Evolutionary conservation across 2,329 filamentous ascomycete species (phyloP).

Genomic region (Nemania abortiva): DNA sequence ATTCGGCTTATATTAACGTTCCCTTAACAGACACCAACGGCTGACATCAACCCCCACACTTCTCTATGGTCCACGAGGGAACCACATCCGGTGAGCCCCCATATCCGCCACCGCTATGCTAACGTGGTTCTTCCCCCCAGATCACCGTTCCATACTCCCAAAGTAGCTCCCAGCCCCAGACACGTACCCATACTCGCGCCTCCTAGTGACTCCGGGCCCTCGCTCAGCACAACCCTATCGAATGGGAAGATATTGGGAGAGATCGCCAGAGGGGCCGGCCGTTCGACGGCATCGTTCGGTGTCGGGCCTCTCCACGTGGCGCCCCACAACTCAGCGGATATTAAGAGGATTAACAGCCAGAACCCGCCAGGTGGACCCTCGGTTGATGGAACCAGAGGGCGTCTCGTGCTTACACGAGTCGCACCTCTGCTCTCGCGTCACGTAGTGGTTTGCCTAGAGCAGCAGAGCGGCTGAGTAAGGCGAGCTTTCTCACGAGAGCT

Average conservation of each 20-base stretch:
- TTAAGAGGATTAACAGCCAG: slow-evolving; percentile 27
- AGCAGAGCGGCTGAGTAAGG: slow-evolving; percentile 21
- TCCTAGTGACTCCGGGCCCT: slow-evolving; percentile 16
- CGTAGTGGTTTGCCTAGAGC: slow-evolving; percentile 9
- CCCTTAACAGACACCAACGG: neutral
- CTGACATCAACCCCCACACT: neutral
- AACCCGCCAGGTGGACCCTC: slow-evolving; percentile 12
- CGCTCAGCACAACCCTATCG: slow-evolving; percentile 24
- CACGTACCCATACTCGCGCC: slow-evolving; percentile 25
- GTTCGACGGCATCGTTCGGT: slow-evolving; percentile 10
- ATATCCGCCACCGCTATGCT: neutral
- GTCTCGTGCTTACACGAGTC: slow-evolving; percentile 11
- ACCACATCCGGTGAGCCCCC: neutral
- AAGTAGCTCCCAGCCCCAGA: slow-evolving; percentile 20
- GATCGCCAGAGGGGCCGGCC: neutral
- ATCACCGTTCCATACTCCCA: neutral
- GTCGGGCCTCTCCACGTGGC: neutral
- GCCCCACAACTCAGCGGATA: slow-evolving; percentile 21
- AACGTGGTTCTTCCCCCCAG: neutral
- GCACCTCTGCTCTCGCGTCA: slow-evolving; percentile 11
- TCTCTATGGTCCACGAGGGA: neutral
- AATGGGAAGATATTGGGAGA: slow-evolving; percentile 28
- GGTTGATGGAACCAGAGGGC: neutral
- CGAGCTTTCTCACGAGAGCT: neutral
- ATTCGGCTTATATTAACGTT: neutral